A percentile compares a stretch with the other conserved stretches of the same genome.
Evolutionary conservation across 2,329 filamentous ascomycete genomes (phyloP).

Genomic region (Lachnellula cervina): DNA sequence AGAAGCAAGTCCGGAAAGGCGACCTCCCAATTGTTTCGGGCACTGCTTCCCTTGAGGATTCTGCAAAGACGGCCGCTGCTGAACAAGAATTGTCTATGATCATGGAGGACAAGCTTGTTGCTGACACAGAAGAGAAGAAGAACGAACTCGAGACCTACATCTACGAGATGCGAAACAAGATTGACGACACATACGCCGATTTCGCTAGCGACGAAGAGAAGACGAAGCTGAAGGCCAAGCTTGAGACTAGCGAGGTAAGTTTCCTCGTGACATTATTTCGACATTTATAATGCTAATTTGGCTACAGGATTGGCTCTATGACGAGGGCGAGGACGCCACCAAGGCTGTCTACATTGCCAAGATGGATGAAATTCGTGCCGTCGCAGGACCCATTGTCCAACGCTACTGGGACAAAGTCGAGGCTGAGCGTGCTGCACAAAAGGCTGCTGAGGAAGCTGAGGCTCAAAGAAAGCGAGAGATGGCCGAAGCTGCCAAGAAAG

Average conservation of each 20-base stretch:
- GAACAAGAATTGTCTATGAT: constrained; percentile 90
- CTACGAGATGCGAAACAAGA: constrained; percentile 93
- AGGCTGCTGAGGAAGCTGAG: constrained; percentile 57
- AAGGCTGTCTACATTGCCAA: constrained; percentile 94
- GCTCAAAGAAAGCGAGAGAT: constrained; percentile 48
- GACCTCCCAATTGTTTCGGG: constrained; percentile 83
- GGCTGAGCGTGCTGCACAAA: constrained; percentile 71
- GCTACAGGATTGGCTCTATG: constrained; percentile 90
- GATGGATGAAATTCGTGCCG: constrained; percentile 88
- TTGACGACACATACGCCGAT: constrained; percentile 85
- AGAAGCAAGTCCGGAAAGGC: constrained; percentile 98
- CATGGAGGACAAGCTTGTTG: constrained; percentile 97
- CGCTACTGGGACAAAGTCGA: constrained; percentile 94
- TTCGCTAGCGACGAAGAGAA: constrained; percentile 92
- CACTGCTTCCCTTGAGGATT: constrained; percentile 71
- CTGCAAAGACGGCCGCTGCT: constrained; percentile 58
- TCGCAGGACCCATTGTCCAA: constrained; percentile 87
- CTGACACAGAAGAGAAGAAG: constrained; percentile 99
- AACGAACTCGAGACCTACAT: constrained; percentile 98
- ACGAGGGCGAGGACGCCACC: constrained; percentile 89
- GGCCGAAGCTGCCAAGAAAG: constrained; percentile 40
- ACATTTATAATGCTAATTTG: constrained; percentile 16
- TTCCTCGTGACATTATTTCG: background rate
- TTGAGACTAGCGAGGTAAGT: constrained; percentile 80
- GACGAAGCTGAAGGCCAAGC: constrained; percentile 75